Evolutionary conservation across 2,329 filamentous ascomycete genomes (phyloP).

Genomic region (Sclerotiophoma versabilis): DNA sequence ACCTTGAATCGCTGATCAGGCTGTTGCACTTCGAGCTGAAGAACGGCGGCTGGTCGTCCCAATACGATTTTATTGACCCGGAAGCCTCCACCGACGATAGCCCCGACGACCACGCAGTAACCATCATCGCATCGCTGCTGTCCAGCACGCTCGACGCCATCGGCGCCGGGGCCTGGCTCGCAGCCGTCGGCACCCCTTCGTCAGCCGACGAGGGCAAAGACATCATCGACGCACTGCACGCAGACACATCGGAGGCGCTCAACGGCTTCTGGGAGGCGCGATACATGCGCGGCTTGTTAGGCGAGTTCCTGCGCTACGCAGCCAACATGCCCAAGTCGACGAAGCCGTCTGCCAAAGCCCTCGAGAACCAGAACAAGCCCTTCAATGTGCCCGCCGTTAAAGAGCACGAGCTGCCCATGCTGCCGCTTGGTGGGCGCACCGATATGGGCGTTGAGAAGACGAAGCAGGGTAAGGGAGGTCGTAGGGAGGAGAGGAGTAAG

Average conservation of each 20-base stretch:
- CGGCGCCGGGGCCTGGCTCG: conserved; percentile 75
- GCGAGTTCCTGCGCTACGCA: conserved; percentile 69
- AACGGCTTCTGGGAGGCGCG: conserved; percentile 75
- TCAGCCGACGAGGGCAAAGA: conserved; percentile 64
- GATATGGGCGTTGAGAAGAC: conserved; percentile 55
- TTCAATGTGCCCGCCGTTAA: conserved; percentile 33
- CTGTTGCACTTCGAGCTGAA: conserved; percentile 76
- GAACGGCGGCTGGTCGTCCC: conserved; percentile 76
- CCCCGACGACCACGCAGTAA: conserved; percentile 72
- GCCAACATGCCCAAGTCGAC: conserved; percentile 38
- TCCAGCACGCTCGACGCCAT: conserved; percentile 78
- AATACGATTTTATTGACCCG: conserved; percentile 68
- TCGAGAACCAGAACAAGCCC: conserved; percentile 56
- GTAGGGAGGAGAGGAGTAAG: conserved; percentile 71
- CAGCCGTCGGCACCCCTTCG: conserved; percentile 56
- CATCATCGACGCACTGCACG: conserved; percentile 69
- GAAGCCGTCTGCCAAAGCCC: conserved; percentile 40
- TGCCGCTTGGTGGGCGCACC: conserved; percentile 77
- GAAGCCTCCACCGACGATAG: conserved; percentile 52
- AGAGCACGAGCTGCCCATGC: conserved; percentile 56
- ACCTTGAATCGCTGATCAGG: conserved; percentile 75
- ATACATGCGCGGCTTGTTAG: conserved; percentile 68
- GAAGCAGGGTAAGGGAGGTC: conserved; percentile 72
- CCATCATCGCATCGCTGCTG: conserved; percentile 74
- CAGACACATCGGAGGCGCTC: conserved; percentile 73